phyloP scores from a whole-genome alignment of 768 basidiomycete species.

The Boletus reticuloceps region DNA sequence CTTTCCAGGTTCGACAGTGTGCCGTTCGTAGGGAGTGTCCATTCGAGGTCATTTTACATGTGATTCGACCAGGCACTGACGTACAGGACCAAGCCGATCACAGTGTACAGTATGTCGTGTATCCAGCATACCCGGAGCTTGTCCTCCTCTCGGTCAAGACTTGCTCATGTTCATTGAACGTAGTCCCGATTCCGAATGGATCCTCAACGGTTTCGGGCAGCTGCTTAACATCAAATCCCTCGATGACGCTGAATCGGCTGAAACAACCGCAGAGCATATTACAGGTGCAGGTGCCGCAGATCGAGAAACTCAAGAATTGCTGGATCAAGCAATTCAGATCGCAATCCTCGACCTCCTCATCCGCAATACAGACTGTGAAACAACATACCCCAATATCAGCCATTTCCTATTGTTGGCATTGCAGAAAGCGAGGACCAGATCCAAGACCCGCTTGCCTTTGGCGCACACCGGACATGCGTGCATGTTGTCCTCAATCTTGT shows the following conservation, averaged over 20 bases:
- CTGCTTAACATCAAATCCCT: too few relatives aligned
- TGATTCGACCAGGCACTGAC: slow-evolving; percentile 76
- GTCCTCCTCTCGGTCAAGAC: slow-evolving; percentile 73
- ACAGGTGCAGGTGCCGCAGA: slow-evolving; percentile 77
- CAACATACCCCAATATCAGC: slow-evolving; percentile 98
- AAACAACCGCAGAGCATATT: slow-evolving; percentile 54
- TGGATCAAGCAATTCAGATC: slow-evolving; percentile 75
- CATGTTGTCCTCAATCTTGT: too few relatives aligned
- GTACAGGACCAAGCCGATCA: slow-evolving; percentile 69
- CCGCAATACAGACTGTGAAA: too few relatives aligned
- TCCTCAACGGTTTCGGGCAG: slow-evolving; percentile 80
- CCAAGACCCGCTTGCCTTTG: too few relatives aligned
- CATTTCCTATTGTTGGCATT: slow-evolving; percentile 60
- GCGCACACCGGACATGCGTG: too few relatives aligned
- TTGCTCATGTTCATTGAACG: slow-evolving; percentile 76
- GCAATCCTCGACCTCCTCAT: too few relatives aligned
- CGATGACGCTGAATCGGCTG: slow-evolving; percentile 58
- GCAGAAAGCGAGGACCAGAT: too few relatives aligned
- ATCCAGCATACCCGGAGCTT: slow-evolving; percentile 68
- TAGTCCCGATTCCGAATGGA: slow-evolving; percentile 81
- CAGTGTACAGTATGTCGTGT: slow-evolving; percentile 72
- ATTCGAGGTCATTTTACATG: slow-evolving; percentile 67
- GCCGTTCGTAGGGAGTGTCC: slow-evolving; percentile 50
- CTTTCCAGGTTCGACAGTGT: slow-evolving; percentile 65
- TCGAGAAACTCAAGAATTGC: slow-evolving; percentile 39